Conservation (phyloP, 2,329 filamentous ascomycete species). For the Teratosphaeria gauchensis region DNA sequence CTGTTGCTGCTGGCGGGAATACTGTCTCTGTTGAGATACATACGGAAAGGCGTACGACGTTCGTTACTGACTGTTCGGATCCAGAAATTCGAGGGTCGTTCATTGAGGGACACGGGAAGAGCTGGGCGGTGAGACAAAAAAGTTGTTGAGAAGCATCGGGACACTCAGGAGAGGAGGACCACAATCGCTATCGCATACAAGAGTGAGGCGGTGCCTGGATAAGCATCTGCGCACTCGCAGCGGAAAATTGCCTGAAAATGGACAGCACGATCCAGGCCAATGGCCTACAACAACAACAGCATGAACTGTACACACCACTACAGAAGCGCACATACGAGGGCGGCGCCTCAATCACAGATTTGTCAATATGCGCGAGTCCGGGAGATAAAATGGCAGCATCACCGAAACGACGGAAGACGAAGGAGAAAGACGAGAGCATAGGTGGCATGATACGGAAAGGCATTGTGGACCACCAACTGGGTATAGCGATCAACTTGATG, state of each 20-base stretch:
- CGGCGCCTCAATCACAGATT: neutral
- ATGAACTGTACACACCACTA: neutral
- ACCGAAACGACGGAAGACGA: constrained; percentile 7
- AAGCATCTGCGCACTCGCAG: neutral
- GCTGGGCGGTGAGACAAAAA: neutral
- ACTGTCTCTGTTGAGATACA: neutral
- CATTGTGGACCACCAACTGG: constrained; percentile 34
- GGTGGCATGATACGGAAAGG: constrained; percentile 24
- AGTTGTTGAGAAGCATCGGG: neutral
- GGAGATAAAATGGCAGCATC: constrained; percentile 5
- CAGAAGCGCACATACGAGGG: neutral
- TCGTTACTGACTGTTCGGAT: neutral
- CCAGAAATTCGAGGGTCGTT: neutral
- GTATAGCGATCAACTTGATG: constrained; percentile 76
- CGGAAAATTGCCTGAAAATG: neutral
- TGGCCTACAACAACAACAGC: neutral
- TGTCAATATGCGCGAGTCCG: constrained; percentile 3
- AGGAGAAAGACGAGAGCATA: constrained; percentile 18
- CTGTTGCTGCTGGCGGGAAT: neutral
- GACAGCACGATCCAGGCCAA: neutral
- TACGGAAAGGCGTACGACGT: neutral
- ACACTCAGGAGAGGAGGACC: neutral
- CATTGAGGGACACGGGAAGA: neutral
- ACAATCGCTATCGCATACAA: neutral
- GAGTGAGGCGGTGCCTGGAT: neutral